Percentiles rank a stretch among this genome's conserved stretches.
phyloP scores from a whole-genome alignment of 192 early-diverging fungal species.

The Backusella mclennaniae region DNA sequence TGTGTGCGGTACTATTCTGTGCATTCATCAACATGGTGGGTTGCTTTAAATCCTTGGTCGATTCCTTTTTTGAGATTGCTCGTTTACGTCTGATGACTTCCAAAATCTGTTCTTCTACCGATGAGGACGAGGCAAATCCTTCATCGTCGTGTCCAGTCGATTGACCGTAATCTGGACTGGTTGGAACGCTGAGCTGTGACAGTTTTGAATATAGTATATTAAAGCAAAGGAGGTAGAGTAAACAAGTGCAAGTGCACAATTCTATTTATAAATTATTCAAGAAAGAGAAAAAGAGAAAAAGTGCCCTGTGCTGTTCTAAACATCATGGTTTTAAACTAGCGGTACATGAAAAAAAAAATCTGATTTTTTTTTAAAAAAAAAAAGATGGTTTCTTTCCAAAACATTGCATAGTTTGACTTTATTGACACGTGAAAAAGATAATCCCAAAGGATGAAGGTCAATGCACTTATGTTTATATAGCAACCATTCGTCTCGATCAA shows the following conservation, averaged over 20 bases:
- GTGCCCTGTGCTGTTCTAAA: background rate
- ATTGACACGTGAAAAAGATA: background rate
- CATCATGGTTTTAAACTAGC: background rate
- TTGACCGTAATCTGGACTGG: background rate
- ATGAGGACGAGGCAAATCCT: conserved; percentile 38
- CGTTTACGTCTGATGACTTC: conserved; percentile 22
- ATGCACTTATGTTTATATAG: background rate
- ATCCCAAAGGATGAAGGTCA: background rate
- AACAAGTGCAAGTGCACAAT: background rate
- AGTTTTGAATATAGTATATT: background rate
- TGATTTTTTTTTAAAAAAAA: background rate
- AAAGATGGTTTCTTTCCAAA: background rate
- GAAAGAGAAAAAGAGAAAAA: background rate
- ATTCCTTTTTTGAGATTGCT: background rate
- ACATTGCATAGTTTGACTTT: background rate
- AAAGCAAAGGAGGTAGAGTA: background rate
- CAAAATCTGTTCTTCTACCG: conserved; percentile 24
- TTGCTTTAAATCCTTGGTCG: conserved; percentile 6
- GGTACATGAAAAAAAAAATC: background rate
- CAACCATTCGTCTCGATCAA: no score
- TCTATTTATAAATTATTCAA: background rate
- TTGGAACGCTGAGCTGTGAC: background rate
- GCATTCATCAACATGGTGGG: background rate
- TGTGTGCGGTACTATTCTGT: background rate
- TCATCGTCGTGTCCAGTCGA: conserved; percentile 18